Percentiles rank a stretch among this genome's conserved stretches.
These are phyloP conservation scores for Aspergillus mulundensis DNA, from an alignment of 495 filamentous ascomycete species.

Conservation along the genomic window DNA sequence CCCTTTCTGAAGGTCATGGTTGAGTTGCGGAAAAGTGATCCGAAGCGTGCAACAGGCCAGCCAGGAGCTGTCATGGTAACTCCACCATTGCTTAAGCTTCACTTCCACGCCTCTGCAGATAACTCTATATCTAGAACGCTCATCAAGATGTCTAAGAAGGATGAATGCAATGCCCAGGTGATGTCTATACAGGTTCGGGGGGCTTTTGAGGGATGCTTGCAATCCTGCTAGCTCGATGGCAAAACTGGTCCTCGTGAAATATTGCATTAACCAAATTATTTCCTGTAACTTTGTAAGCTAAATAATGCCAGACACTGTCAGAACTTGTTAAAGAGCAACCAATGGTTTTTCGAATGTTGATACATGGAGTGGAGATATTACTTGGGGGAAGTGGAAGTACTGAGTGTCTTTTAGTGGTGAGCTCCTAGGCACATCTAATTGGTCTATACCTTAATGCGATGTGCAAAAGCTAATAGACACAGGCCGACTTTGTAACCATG, in stretches of 20 bases:
- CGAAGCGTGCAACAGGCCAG: not conserved
- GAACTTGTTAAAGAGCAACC: too few relatives aligned
- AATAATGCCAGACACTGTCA: too few relatives aligned
- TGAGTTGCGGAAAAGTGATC: not conserved
- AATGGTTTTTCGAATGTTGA: too few relatives aligned
- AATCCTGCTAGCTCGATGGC: not conserved
- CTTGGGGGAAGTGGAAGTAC: too few relatives aligned
- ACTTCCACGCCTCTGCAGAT: not conserved
- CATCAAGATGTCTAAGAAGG: not conserved
- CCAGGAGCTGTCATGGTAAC: not conserved
- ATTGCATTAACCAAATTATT: not conserved
- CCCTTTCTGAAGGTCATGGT: not conserved
- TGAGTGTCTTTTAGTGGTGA: too few relatives aligned
- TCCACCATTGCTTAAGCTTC: not conserved
- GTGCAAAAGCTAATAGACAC: not conserved
- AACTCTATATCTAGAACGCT: not conserved
- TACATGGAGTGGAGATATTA: too few relatives aligned
- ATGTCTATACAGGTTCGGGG: not conserved
- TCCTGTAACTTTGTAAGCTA: too few relatives aligned
- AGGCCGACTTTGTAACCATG: not conserved
- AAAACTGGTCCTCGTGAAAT: too few relatives aligned
- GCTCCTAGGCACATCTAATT: not conserved
- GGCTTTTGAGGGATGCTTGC: not conserved
- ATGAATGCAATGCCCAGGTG: not conserved
- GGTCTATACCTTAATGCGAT: not conserved